Conservation (phyloP, 139 green algal species). For the Micractinium conductrix region DNA sequence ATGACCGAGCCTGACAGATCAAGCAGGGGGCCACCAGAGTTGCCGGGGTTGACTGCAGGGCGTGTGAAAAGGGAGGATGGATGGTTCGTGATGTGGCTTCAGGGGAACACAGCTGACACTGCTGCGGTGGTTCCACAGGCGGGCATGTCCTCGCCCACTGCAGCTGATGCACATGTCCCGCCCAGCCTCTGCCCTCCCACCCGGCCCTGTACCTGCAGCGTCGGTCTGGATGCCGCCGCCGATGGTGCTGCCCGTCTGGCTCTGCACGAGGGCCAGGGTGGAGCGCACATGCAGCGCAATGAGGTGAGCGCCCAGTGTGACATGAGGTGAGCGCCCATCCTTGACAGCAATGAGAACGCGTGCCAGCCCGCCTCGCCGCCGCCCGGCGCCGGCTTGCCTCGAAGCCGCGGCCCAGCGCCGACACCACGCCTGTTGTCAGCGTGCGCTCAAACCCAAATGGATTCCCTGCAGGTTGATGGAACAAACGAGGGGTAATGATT, state of each 20-base stretch:
- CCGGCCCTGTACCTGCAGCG: constrained; percentile 49
- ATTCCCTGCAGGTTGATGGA: too few species aligned
- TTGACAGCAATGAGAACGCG: not conserved
- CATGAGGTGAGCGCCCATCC: too few species aligned
- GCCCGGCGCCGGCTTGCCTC: not conserved
- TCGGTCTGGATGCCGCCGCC: constrained; percentile 86
- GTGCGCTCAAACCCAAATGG: constrained; percentile 75
- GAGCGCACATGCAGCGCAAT: not conserved
- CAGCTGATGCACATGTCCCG: too few species aligned
- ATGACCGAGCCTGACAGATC: constrained; percentile 57
- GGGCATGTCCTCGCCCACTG: too few species aligned
- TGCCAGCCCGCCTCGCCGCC: not conserved
- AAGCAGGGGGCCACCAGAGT: constrained; percentile 77
- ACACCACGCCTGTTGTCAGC: constrained; percentile 67
- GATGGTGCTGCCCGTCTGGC: constrained; percentile 54
- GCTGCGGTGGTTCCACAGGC: too few species aligned
- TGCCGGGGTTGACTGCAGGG: constrained; percentile 61
- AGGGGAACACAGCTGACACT: too few species aligned
- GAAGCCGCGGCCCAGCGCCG: constrained; percentile 68
- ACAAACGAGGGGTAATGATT: too few species aligned
- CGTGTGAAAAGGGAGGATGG: too few species aligned
- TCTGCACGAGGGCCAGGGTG: not conserved
- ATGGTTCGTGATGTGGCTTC: too few species aligned
- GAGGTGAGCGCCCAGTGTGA: not conserved
- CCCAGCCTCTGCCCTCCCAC: too few species aligned